Conservation (phyloP, 2,329 filamentous ascomycete genomes). For the Arthrobotrys iridis region DNA sequence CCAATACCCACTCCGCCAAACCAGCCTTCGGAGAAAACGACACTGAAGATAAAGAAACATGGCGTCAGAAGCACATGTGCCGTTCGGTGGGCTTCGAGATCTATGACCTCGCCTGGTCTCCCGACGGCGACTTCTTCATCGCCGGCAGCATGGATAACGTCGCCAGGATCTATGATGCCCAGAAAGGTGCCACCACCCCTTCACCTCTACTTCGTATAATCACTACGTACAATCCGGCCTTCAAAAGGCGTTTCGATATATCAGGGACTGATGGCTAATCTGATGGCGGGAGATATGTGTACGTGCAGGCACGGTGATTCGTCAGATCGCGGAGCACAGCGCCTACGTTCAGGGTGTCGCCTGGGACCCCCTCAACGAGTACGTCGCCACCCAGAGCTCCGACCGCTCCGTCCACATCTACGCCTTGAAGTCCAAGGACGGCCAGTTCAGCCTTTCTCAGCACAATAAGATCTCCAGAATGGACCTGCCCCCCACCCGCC, state of each 20-base stretch:
- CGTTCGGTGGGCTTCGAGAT: conserved; percentile 94
- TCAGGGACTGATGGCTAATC: not conserved
- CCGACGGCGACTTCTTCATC: conserved; percentile 95
- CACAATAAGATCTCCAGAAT: conserved; percentile 86
- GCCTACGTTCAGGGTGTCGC: conserved; percentile 98
- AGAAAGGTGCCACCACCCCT: conserved; percentile 72
- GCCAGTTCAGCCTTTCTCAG: conserved; percentile 84
- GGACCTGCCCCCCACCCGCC: conserved; percentile 82
- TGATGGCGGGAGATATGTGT: not conserved
- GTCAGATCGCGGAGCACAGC: conserved; percentile 95
- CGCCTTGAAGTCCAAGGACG: conserved; percentile 93
- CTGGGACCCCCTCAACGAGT: conserved; percentile 98
- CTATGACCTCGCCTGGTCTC: conserved; percentile 98
- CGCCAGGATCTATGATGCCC: conserved; percentile 93
- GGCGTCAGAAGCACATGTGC: conserved; percentile 98
- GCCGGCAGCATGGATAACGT: conserved; percentile 99
- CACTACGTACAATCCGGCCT: no score
- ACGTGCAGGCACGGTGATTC: conserved; percentile 71
- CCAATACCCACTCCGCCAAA: conserved; percentile 72
- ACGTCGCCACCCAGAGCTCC: conserved; percentile 96
- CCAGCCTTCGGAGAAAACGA: conserved; percentile 80
- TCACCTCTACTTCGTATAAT: not conserved
- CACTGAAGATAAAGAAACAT: conserved; percentile 93
- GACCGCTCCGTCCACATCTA: conserved; percentile 98
- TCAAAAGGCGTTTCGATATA: no score